Evolutionary conservation across 78 protist species (phyloP).

Genomic region (Isochrysis galbana): DNA sequence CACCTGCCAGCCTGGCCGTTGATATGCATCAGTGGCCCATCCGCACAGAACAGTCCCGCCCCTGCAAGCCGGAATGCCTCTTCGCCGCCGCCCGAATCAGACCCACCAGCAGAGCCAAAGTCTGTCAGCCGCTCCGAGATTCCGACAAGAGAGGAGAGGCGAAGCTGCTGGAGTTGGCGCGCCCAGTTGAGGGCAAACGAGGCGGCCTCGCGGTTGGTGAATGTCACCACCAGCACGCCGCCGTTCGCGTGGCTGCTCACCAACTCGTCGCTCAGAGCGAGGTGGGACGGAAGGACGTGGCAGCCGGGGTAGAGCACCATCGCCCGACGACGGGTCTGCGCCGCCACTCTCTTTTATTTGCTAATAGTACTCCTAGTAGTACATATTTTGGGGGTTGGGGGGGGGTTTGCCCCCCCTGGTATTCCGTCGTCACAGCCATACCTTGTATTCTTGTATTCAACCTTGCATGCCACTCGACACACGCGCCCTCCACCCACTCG

Average conservation of each 20-base stretch:
- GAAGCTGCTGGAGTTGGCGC: background rate
- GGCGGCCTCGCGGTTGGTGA: background rate
- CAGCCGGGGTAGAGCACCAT: background rate
- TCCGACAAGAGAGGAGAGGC: background rate
- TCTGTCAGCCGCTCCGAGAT: background rate
- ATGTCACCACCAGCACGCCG: background rate
- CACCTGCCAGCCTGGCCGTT: conserved; percentile 27
- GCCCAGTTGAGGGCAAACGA: background rate
- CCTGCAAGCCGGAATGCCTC: background rate
- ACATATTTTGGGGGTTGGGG: no score
- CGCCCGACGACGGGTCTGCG: no score
- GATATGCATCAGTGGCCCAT: background rate
- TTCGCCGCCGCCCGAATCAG: background rate
- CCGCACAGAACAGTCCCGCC: conserved; percentile 6
- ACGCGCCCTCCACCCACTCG: no score
- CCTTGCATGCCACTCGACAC: no score
- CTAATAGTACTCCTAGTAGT: no score
- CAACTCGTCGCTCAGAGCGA: background rate
- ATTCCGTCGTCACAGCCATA: no score
- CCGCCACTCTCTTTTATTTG: no score
- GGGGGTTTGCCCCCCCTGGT: no score
- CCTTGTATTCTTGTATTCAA: no score
- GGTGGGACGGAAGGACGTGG: background rate
- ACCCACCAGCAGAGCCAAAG: background rate
- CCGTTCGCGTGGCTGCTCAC: background rate